These are phyloP conservation scores for Fonsecaea erecta DNA, from an alignment of 2,329 filamentous ascomycete species.

Conservation along the genomic window DNA sequence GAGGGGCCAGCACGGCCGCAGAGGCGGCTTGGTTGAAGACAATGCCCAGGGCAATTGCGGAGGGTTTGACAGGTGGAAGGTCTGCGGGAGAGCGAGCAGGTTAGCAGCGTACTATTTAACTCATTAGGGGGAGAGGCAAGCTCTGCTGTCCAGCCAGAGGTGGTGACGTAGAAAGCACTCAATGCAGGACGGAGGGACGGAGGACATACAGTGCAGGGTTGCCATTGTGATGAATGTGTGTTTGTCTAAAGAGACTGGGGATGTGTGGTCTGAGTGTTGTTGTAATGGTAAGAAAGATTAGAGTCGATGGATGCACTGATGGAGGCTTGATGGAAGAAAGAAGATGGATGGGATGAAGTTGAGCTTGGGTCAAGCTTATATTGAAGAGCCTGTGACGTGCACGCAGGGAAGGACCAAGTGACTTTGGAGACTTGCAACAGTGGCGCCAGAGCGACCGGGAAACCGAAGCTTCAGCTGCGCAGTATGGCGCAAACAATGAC, in stretches of 20 bases:
- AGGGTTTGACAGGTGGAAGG: constrained; percentile 89
- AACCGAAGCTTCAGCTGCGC: not conserved
- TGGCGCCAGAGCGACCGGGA: constrained; percentile 9
- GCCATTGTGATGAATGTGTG: constrained; percentile 56
- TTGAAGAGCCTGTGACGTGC: constrained; percentile 25
- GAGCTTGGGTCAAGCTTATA: constrained; percentile 19
- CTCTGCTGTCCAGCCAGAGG: constrained; percentile 12
- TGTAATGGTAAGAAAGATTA: not conserved
- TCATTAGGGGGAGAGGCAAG: constrained; percentile 9
- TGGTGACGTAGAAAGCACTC: constrained; percentile 25
- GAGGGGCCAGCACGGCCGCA: constrained; percentile 80
- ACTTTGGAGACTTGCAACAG: constrained; percentile 10
- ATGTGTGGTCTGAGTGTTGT: constrained; percentile 5
- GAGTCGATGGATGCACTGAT: constrained; percentile 3
- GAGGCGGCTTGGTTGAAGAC: constrained; percentile 94
- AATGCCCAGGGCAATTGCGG: constrained; percentile 93
- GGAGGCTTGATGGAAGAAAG: constrained; percentile 13
- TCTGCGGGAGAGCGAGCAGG: constrained; percentile 49
- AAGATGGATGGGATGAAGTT: constrained; percentile 21
- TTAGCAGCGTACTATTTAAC: constrained; percentile 17
- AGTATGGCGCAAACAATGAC: constrained; percentile 33
- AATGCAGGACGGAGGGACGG: not conserved
- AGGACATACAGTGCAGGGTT: constrained; percentile 62
- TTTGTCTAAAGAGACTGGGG: constrained; percentile 1
- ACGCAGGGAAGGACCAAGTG: constrained; percentile 11